Evolutionary conservation across 148 eudicot genomes (phyloP), one percentile per base, ranked within the genome.

Genomic region (Vaccinium myrtillus): DNA sequence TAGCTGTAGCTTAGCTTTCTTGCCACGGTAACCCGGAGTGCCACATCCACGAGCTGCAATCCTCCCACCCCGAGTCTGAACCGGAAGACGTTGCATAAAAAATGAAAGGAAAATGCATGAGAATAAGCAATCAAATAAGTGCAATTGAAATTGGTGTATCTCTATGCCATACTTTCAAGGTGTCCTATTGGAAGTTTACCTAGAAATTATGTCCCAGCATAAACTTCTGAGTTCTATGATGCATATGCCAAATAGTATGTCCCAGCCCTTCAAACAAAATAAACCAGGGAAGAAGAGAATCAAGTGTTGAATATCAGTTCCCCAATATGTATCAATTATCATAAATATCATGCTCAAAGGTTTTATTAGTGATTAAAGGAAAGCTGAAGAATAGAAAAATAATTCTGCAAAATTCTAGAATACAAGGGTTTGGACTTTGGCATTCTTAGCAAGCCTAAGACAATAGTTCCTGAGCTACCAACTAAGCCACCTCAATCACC

Each of bases 401-500:
- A 65, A 21, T 21, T 1, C 32, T 21, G 19, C 7, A 11, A n/a
- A 65, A 63, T 4, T 63, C 70, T n/a, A 65, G n/a, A 65, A 65
- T 4, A 18, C 2, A 27, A 19, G 74, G 74, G 25, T 1, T 69
- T 30, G 32, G 32, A 30, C 1, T 30, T 30, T 30, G 74, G 10
- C 15, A 65, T 65, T n/a, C 30, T 65, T 65, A 65, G 15, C 53
- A 75, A 75, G 78, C 78, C 53, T 75, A 18, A 43, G 78, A 75
- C 43, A 46, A 18, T n/a, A 6, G 5, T 58, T 58, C 8, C 39
- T 19, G 53, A 43, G 25, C 25, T 39, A 46, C 15, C 2, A 12
- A 19, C 49, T 39, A n/a, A 18, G 25, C 78, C 25, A 75, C 43
- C 25, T 7, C 13, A 36, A 36, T 73, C n/a, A 50, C 27, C 51